Conservation (phyloP, 495 filamentous ascomycete species). For the Tuber microsphaerosporum region DNA sequence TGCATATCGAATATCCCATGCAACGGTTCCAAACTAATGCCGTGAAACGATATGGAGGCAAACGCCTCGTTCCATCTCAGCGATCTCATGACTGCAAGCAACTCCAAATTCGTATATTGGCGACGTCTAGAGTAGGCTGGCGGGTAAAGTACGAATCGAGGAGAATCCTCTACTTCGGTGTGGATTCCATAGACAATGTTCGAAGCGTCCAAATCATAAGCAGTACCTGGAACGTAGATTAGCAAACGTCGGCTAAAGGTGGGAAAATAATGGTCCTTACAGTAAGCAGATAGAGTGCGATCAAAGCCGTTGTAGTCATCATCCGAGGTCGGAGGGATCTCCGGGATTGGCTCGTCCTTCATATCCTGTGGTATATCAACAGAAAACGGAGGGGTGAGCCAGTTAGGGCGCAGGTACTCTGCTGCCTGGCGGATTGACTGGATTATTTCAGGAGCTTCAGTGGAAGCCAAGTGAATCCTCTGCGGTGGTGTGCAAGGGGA, state of each 20-base stretch:
- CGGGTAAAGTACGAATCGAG: slow-evolving; percentile 72
- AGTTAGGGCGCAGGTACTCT: slow-evolving; percentile 73
- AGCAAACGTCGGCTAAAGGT: slow-evolving; percentile 3
- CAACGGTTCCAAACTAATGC: slow-evolving; percentile 62
- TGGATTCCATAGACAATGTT: slow-evolving; percentile 72
- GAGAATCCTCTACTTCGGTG: slow-evolving; percentile 67
- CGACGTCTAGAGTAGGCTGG: slow-evolving; percentile 51
- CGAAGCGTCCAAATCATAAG: slow-evolving; percentile 55
- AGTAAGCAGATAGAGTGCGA: slow-evolving; percentile 78
- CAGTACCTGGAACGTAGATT: slow-evolving; percentile 28
- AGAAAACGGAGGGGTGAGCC: slow-evolving; percentile 65
- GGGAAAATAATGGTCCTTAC: slow-evolving; percentile 44
- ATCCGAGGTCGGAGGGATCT: slow-evolving; percentile 48
- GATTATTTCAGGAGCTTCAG: slow-evolving; percentile 68
- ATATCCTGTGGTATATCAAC: slow-evolving; percentile 44
- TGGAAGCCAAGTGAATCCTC: slow-evolving; percentile 69
- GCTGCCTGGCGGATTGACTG: slow-evolving; percentile 64
- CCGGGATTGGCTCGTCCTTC: slow-evolving; percentile 36
- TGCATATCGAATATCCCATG: slow-evolving; percentile 56
- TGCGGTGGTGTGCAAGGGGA: slow-evolving; percentile 58
- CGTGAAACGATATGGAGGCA: slow-evolving; percentile 71
- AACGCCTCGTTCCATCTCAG: slow-evolving; percentile 91
- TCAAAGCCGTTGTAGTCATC: slow-evolving; percentile 77
- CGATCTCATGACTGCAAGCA: slow-evolving; percentile 78
- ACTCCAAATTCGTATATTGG: slow-evolving; percentile 63